Percentiles rank a stretch among this genome's conserved stretches.
phyloP scores from a whole-genome alignment of 257 asterid genomes.

The Nicotiana attenuata region DNA sequence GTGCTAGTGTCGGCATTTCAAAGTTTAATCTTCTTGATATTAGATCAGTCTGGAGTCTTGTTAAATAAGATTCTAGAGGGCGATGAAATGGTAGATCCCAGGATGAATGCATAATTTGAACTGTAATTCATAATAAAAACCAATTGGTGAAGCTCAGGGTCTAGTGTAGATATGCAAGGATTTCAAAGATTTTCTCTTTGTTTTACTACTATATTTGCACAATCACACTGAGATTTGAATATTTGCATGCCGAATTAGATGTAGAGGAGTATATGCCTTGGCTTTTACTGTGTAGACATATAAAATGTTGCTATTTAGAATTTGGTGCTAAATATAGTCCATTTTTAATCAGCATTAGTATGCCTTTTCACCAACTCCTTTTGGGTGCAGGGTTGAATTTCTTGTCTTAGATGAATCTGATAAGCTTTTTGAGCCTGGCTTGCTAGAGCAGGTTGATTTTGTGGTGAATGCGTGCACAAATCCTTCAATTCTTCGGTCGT shows the following conservation, averaged over 20 bases:
- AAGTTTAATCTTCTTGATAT: neutral
- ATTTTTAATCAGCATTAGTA: neutral
- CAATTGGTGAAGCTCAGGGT: neutral
- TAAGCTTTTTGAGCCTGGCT: slow-evolving; percentile 82
- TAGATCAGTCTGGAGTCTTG: neutral
- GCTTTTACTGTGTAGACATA: neutral
- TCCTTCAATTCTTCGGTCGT: slow-evolving; percentile 74
- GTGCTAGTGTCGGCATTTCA: neutral
- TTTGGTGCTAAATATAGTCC: neutral
- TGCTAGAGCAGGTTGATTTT: slow-evolving; percentile 85
- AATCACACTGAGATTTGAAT: neutral
- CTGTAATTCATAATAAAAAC: neutral
- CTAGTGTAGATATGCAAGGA: neutral
- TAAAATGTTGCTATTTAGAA: neutral
- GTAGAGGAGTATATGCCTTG: neutral
- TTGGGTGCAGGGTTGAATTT: slow-evolving; percentile 64
- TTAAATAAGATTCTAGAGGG: neutral
- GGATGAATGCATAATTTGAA: neutral
- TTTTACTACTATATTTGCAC: neutral
- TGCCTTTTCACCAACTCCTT: neutral
- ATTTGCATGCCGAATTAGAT: neutral
- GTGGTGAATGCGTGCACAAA: slow-evolving; percentile 96
- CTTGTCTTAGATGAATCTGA: slow-evolving; percentile 94
- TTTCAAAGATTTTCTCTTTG: neutral
- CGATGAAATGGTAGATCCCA: neutral